These are phyloP conservation scores for Fusarium sulawesiense DNA, from an alignment of 2,329 filamentous ascomycete genomes.

Conservation along the genomic window DNA sequence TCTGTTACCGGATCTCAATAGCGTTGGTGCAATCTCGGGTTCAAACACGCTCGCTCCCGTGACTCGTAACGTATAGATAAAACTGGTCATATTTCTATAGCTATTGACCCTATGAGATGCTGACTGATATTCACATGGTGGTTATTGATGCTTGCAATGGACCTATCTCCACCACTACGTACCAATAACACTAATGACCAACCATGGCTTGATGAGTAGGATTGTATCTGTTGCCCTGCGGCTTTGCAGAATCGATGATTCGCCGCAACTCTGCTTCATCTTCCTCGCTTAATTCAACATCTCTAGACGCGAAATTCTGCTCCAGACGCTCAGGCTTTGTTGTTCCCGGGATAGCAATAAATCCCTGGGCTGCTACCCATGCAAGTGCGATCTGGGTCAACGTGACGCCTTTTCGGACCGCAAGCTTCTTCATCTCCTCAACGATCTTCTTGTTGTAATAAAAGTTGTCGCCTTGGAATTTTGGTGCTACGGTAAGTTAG, in stretches of 20 bases:
- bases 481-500: not conserved
- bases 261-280: not conserved
- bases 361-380: conserved; percentile 4
- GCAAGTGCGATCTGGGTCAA: conserved; percentile 10
- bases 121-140: no score
- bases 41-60: no score
- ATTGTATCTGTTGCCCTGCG: not conserved
- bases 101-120: no score
- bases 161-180: no score
- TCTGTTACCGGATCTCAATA: no score
- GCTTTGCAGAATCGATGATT: conserved; percentile 4
- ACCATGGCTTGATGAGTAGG: conserved; percentile 5
- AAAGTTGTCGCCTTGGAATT: conserved; percentile 14
- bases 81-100: no score
- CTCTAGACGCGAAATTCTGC: not conserved
- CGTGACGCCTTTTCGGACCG: not conserved
- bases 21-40: no score
- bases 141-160: no score
- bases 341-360: conserved; percentile 15
- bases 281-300: not conserved
- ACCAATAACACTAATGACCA: not conserved
- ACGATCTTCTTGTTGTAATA: conserved; percentile 9
- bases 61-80: no score
- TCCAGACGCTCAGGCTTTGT: conserved; percentile 4
- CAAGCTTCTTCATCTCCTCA: conserved; percentile 1